Evolutionary conservation across 768 basidiomycete genomes (phyloP).

Genomic region (Arthromyces matolae): DNA sequence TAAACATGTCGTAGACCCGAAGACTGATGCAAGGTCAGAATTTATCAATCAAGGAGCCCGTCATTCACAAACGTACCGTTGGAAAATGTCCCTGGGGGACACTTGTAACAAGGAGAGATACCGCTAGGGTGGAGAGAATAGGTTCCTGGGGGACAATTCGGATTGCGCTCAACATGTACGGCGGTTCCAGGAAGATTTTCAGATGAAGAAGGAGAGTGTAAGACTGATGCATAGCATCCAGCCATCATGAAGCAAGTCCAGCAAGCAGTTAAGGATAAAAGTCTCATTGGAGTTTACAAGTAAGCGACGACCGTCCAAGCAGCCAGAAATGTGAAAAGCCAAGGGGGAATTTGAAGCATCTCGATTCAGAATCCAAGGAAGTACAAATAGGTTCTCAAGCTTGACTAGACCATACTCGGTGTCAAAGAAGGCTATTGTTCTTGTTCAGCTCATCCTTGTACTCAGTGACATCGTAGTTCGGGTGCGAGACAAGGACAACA

Average conservation of each 20-base stretch:
- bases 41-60: too few species aligned
- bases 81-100: conserved; percentile 4
- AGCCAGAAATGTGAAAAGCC: too few species aligned
- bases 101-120: conserved; percentile 6
- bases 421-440: conserved; percentile 3
- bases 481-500: too few species aligned
- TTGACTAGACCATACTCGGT: too few species aligned
- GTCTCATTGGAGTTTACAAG: too few species aligned
- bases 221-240: conserved; percentile 5
- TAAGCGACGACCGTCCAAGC: too few species aligned
- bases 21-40: too few species aligned
- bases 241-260: conserved; percentile 5
- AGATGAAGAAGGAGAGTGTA: too few species aligned
- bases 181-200: background rate
- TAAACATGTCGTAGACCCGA: too few species aligned
- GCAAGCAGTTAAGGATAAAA: background rate
- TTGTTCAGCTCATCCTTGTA: background rate
- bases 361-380: too few species aligned
- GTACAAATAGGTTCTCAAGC: background rate
- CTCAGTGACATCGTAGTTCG: background rate
- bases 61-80: background rate
- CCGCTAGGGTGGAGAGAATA: conserved; percentile 6
- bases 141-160: conserved; percentile 5
- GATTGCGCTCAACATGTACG: conserved; percentile 2
- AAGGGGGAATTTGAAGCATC: too few species aligned